Evolutionary conservation across 257 asterid genomes (phyloP).

Genomic region (Penstemon eatonii): DNA sequence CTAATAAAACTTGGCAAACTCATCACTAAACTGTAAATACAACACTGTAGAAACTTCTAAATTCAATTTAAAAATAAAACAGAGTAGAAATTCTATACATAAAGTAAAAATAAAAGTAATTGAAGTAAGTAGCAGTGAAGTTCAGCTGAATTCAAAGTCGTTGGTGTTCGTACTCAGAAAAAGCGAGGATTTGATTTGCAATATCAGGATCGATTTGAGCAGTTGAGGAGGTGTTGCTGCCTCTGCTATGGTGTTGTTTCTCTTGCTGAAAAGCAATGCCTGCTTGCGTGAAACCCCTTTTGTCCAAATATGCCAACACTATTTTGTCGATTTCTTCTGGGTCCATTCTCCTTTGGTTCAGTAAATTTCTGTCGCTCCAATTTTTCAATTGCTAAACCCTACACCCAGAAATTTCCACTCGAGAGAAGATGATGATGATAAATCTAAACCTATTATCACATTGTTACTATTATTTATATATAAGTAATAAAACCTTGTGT

Average conservation of each 20-base stretch:
- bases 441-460: too few relatives aligned
- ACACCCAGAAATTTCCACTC: background rate
- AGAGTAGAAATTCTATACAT: background rate
- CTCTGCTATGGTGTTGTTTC: conserved; percentile 52
- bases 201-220: conserved; percentile 67
- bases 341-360: conserved; percentile 50
- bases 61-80: background rate
- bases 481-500: too few relatives aligned
- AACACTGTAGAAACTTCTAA: background rate
- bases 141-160: background rate
- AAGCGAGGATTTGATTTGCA: conserved; percentile 66
- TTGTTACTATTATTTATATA: too few relatives aligned
- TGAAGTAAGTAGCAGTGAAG: too few relatives aligned
- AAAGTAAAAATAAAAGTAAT: too few relatives aligned
- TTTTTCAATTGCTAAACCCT: background rate
- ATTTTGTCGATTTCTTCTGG: conserved; percentile 80
- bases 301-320: conserved; percentile 73
- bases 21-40: conserved; percentile 4
- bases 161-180: conserved; percentile 53
- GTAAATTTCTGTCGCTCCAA: too few relatives aligned
- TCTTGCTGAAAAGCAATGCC: conserved; percentile 83
- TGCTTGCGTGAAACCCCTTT: conserved; percentile 84
- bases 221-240: conserved; percentile 49
- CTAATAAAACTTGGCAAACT: background rate
- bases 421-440: background rate